phyloP scores from a whole-genome alignment of 164 flowering plant genomes.

The Annona cherimola region DNA sequence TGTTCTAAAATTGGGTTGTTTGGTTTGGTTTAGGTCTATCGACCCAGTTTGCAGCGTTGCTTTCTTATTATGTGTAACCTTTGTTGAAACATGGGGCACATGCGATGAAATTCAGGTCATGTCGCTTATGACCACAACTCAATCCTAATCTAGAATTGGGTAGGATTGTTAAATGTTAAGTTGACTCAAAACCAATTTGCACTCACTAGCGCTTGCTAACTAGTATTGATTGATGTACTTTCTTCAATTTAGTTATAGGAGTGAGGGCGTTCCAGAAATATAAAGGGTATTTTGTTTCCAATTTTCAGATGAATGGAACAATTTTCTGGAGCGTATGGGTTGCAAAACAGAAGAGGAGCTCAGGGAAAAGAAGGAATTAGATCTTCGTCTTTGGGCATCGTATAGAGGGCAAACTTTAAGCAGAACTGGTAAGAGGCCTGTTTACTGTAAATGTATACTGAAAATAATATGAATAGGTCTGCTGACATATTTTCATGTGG shows the following conservation, averaged over 20 bases:
- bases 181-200: no score
- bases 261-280: background rate
- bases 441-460: background rate
- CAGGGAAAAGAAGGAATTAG: conserved; percentile 39
- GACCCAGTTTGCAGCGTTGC: no score
- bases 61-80: no score
- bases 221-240: background rate
- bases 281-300: background rate
- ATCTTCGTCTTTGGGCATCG: conserved; percentile 95
- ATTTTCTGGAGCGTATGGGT: conserved; percentile 73
- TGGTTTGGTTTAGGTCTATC: no score
- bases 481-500: background rate
- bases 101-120: no score
- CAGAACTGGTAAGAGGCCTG: conserved; percentile 57
- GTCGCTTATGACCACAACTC: no score
- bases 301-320: conserved; percentile 84
- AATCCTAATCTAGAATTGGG: no score
- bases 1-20: no score
- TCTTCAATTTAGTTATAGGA: background rate
- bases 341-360: conserved; percentile 62
- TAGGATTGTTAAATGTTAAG: no score
- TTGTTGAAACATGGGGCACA: no score
- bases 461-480: background rate
- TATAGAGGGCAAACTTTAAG: conserved; percentile 94
- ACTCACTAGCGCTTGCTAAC: background rate